Conservation (phyloP, 2,329 filamentous ascomycete species). For the Claviceps sp. region DNA sequence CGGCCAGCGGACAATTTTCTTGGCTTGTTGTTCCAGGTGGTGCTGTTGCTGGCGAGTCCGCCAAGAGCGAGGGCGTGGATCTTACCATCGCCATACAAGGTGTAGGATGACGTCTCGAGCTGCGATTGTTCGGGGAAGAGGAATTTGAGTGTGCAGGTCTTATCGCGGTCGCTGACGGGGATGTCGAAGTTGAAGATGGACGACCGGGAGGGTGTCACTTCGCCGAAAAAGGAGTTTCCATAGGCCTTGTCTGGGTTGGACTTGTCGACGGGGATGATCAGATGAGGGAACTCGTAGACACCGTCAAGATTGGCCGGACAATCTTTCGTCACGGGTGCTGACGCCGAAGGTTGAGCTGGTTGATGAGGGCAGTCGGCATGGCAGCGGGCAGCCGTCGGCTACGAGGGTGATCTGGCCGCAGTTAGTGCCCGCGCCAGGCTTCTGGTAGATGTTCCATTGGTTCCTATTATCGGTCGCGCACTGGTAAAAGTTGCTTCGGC, state of each 20-base stretch:
- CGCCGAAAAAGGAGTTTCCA: conserved; percentile 43
- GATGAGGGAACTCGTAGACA: conserved; percentile 43
- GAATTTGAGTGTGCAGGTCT: conserved; percentile 52
- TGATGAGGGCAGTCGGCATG: conserved; percentile 6
- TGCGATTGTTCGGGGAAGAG: conserved; percentile 43
- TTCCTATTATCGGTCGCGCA: conserved; percentile 40
- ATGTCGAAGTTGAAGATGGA: conserved; percentile 61
- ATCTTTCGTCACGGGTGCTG: conserved; percentile 4
- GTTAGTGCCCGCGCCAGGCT: conserved; percentile 23
- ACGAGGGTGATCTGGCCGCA: conserved; percentile 36
- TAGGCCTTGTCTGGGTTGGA: conserved; percentile 34
- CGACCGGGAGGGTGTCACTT: conserved; percentile 37
- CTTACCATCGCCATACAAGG: conserved; percentile 31
- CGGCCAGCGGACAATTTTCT: conserved; percentile 29
- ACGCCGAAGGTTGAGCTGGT: conserved; percentile 6
- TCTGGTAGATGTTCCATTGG: conserved; percentile 42
- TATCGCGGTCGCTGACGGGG: conserved; percentile 35
- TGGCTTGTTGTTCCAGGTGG: conserved; percentile 39
- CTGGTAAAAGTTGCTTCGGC: conserved; percentile 41
- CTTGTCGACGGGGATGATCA: conserved; percentile 48
- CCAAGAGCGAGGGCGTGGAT: conserved; percentile 39
- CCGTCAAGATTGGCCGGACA: conserved; percentile 33
- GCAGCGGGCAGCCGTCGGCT: conserved; percentile 27
- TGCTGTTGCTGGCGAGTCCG: conserved; percentile 29
- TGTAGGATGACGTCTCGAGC: conserved; percentile 46